Conservation (phyloP, 1,284 basidiomycete genomes). For the Austropuccinia psidii region DNA sequence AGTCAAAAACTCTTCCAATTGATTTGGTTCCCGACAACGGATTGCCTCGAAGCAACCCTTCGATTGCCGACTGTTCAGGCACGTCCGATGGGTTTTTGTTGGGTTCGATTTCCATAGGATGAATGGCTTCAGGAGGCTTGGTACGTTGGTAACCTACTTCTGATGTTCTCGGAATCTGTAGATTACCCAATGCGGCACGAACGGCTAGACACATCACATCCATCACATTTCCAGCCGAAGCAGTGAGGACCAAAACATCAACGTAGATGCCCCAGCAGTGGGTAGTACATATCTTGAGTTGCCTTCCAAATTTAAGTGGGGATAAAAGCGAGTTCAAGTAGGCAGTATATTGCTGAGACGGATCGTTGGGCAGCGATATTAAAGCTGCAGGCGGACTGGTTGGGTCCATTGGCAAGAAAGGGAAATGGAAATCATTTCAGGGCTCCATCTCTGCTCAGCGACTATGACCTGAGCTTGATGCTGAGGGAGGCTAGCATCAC, state of each 20-base stretch:
- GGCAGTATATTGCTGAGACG: constrained; percentile 20
- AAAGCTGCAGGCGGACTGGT: constrained; percentile 29
- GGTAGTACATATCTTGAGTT: constrained; percentile 30
- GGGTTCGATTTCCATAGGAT: not conserved
- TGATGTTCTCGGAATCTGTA: constrained; percentile 31
- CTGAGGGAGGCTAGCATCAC: too few species aligned
- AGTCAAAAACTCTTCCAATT: constrained; percentile 5
- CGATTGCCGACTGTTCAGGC: constrained; percentile 3
- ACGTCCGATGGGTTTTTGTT: not conserved
- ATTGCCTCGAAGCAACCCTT: constrained; percentile 10
- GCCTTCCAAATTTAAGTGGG: constrained; percentile 20
- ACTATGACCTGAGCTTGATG: too few species aligned
- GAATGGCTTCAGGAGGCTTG: not conserved
- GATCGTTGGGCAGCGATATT: constrained; percentile 12
- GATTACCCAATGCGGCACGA: constrained; percentile 17
- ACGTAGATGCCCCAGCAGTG: constrained; percentile 28
- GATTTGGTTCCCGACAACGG: not conserved
- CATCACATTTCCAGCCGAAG: constrained; percentile 30
- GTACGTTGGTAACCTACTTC: constrained; percentile 31
- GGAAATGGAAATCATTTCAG: too few species aligned
- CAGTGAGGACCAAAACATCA: constrained; percentile 26
- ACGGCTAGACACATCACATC: constrained; percentile 35
- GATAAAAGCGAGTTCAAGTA: constrained; percentile 32
- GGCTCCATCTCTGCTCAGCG: too few species aligned
- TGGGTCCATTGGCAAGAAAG: not conserved